Evolutionary conservation across 768 basidiomycete species (phyloP).

Genomic region (Mycena galericulata): DNA sequence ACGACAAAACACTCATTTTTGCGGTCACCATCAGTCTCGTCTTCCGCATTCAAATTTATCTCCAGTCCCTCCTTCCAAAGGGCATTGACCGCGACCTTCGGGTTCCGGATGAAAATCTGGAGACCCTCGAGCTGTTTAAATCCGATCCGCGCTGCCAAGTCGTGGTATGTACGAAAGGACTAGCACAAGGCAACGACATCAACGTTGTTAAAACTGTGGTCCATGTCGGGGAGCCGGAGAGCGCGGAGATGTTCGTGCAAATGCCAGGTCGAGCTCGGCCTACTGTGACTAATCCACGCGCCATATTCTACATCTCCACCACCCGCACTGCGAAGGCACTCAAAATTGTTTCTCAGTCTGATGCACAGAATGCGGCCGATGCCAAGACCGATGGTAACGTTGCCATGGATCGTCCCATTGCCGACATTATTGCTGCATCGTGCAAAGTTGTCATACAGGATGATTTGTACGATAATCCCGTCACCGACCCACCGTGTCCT

Average conservation of each 20-base stretch:
- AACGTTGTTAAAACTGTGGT: background rate
- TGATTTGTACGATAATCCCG: background rate
- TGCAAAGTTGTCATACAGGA: constrained; percentile 4
- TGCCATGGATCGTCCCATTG: background rate
- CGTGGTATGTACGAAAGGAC: background rate
- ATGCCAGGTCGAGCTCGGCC: constrained; percentile 8
- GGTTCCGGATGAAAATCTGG: background rate
- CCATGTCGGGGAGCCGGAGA: constrained; percentile 11
- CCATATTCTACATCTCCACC: constrained; percentile 15
- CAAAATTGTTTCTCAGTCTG: background rate
- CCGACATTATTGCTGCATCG: background rate
- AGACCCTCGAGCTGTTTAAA: background rate
- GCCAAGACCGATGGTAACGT: background rate
- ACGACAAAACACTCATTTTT: constrained; percentile 39
- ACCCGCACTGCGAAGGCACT: background rate
- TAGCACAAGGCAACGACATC: constrained; percentile 2
- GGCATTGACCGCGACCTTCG: too few species aligned
- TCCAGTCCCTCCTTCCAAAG: background rate
- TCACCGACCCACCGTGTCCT: background rate
- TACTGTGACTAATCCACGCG: background rate
- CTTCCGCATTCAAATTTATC: constrained; percentile 18
- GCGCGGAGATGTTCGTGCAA: constrained; percentile 1
- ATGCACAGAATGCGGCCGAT: constrained; percentile 1
- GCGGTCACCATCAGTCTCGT: constrained; percentile 41
- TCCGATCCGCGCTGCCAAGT: background rate